Evolutionary conservation across 2,329 filamentous ascomycete genomes (phyloP), one percentile per base, ranked within the genome.

Genomic region (Hirsutella thompsonii): DNA sequence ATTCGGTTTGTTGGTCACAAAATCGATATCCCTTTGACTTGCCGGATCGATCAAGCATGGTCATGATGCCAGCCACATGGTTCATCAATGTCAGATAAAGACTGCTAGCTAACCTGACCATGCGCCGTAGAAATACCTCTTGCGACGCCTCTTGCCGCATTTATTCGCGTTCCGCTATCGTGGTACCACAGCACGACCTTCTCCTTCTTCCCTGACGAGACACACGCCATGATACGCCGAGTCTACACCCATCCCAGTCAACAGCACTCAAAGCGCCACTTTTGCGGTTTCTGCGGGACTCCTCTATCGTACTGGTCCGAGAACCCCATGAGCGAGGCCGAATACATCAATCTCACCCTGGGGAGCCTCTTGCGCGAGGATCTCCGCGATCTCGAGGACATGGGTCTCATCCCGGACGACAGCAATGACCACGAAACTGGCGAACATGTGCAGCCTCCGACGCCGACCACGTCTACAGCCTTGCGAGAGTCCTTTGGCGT

Each of bases 231-330:
- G 39, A 88, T 88, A 55, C 77, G 76, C 42, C 74, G 80, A 33
- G 69, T 72, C 37, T 88, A 84, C 58, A 76, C 75, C 9, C 72
- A 79, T 19, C 68, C 67, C 2, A 63, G 68, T 49, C 72, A 74
- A 40, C 68, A 70, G 39, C 63, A 73, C 51, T 68, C 75, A 1
- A 78, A 82, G 56, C 78, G 85, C 38, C 76, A 87, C 49, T 95
- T 95, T 61, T 95, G 89, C 62, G 89, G 89, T 20, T 93, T 83
- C 64, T 94, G 89, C 58, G 89, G 89, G 40, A 94, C 88, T 0
- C 83, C 84, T 11, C 66, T 95, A 41, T 82, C 81, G 0, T 86
- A 81, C 51, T 94, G 87, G 87, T 81, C 79, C 37, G 88, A 94
- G 58, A 62, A 75, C 20, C 82, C 83, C 0, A 64, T 61, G 1